Evolutionary conservation across 75 land plant genomes (phyloP), one percentile per base, ranked within the genome.

Genomic region (Larix kaempferi): DNA sequence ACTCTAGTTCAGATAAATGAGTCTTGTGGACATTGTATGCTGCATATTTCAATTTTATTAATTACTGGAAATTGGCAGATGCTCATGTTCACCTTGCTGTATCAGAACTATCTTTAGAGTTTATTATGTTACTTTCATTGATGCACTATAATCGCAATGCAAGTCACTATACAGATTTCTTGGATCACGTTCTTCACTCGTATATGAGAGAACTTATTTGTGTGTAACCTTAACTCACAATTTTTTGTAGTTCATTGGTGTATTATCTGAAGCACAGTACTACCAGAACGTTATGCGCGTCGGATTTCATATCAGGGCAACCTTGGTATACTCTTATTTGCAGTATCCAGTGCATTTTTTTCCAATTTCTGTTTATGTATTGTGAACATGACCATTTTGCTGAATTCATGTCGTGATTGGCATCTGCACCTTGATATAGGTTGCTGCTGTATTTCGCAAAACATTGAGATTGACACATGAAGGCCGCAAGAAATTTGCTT

Each of bases 241-340:
- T 58, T 60, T 84, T 5, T 2, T 76, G 44, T 82, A 94, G 98
- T 17, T 80, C 76, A 21, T 88, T 12, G 97, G 98, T 25, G 98
- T 95, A 57, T 66, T 95, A 59, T 79, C 57, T 81, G 99, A 96
- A 88, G 98, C 95, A 59, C 99, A 96, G 57, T 96, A 96, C 78
- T 94, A 92, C 58, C 99, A 96, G 76, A 96, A 96, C 84, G 99
- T 96, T 71, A 96, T 96, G 98, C 94, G 99, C 74, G 91, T 90
- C 63, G 99, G 99, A 16, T 94, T 89, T 65, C 88, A 87, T 29
- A 81, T 96, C 11, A 85, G 98, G 76, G 85, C 98, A 76, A 89
- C 95, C 54, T 81, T 95, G 97, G 96, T 93, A 85, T 73, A 80
- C 59, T 66, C 3, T 29, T 71, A 15, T 52, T 74, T 19, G 33